Base-by-base conservation (phyloP, 2,329 filamentous ascomycete genomes). In the Fusarium hainanense region DNA sequence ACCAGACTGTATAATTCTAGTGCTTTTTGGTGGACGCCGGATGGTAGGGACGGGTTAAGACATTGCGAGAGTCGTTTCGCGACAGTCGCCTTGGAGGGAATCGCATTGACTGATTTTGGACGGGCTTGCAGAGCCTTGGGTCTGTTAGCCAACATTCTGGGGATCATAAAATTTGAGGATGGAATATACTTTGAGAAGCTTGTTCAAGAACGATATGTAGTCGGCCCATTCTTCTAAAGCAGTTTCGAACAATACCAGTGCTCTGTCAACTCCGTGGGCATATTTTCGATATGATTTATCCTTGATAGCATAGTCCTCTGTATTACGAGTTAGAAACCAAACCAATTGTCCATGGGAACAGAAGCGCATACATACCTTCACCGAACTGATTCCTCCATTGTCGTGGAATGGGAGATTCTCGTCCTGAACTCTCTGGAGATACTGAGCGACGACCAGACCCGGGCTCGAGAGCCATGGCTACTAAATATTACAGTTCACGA, bases 141-240 rank as follows among this genome's bases (percentile, higher is more conserved):
- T 40, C 34, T 12, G 37, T 70, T 44, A 72, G 50, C 11, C 54
- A 28, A 18, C 12, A 18, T 10, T n/a, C n/a, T 18, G 16, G 7
- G 27, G 3, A 4, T 6, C n/a, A 20, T 4, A 20, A 25, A 13
- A 10, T 32, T 30, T 6, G 20, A 12, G 10, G 18, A 47, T 13
- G 9, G 20, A 40, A 52, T 79, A 73, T 79, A 94, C 93, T 89
- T 98, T 98, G 67, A 97, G 85, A 50, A 99, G 85, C 67, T 93
- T 90, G 77, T 93, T 97, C 58, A 99, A 83, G 79, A 98, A 99
- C 20, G 95, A 97, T 76, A 99, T 99, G 78, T 99, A 99, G 82
- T 99, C 96, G 50, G 97, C 96, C 96, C 96, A 99, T 89, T 99
- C 96, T 81, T 98, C 94, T 73, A 98, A 85, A 30, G 93, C 90